phyloP scores from a whole-genome alignment of 2,329 filamentous ascomycete species.

The Beauveria asiatica region DNA sequence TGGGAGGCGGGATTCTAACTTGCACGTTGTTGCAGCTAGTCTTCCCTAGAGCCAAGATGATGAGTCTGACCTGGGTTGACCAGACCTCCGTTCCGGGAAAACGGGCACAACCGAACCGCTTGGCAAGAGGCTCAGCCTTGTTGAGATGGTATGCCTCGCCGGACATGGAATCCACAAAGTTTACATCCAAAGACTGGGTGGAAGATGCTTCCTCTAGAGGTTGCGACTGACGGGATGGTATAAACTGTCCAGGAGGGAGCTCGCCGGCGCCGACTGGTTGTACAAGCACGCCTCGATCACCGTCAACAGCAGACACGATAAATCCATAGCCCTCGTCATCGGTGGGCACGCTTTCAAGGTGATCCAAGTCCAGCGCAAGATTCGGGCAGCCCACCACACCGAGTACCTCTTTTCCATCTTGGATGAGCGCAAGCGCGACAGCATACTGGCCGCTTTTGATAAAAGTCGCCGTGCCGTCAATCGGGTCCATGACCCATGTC shows the following conservation, averaged over 20 bases:
- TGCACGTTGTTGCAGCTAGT: not conserved
- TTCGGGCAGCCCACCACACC: slow-evolving; percentile 35
- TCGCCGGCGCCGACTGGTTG: not conserved
- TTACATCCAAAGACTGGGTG: not conserved
- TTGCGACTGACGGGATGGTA: not conserved
- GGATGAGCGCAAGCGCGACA: slow-evolving; percentile 38
- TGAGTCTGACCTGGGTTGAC: slow-evolving; percentile 3
- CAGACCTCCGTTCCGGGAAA: slow-evolving; percentile 5
- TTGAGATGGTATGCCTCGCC: not conserved
- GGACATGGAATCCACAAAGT: not conserved
- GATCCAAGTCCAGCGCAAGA: slow-evolving; percentile 22
- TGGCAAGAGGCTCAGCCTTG: not conserved
- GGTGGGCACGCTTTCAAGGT: not conserved
- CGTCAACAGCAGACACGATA: not conserved
- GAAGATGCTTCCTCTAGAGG: not conserved
- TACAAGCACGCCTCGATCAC: not conserved
- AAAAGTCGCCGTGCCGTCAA: slow-evolving; percentile 43
- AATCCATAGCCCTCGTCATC: slow-evolving; percentile 1
- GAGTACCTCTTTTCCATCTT: slow-evolving; percentile 35
- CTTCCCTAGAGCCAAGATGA: not conserved
- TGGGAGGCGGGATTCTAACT: not conserved
- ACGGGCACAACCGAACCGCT: not conserved
- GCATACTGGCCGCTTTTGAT: slow-evolving; percentile 38
- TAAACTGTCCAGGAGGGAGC: not conserved
- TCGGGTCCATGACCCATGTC: slow-evolving; percentile 44